A percentile compares a stretch with the other conserved stretches of the same genome.
Evolutionary conservation across 345 rosid genomes (phyloP).

Genomic region (Brassica cretica): DNA sequence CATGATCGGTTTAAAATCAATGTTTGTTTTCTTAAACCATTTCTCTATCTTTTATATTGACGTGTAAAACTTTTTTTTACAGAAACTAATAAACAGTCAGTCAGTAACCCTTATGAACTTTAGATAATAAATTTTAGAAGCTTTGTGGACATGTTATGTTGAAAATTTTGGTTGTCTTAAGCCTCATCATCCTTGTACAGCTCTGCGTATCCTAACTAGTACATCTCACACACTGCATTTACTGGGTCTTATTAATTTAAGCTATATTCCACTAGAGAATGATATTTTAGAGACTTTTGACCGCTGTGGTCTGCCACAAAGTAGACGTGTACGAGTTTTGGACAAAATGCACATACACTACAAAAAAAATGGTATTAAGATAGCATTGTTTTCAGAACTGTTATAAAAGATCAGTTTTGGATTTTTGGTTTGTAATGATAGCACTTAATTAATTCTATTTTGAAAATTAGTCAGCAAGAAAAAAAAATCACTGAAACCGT

Average conservation of each 20-base stretch:
- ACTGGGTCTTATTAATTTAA: not conserved
- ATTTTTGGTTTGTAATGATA: too few species aligned
- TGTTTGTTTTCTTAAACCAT: not conserved
- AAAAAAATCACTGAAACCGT: too few species aligned
- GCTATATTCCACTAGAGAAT: not conserved
- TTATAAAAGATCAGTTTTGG: too few species aligned
- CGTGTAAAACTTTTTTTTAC: not conserved
- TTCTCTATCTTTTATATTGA: too few species aligned
- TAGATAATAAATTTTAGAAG: not conserved
- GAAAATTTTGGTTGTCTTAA: not conserved
- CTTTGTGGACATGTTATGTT: not conserved
- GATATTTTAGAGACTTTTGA: not conserved
- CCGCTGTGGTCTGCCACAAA: slow-evolving; percentile 37
- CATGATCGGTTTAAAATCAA: not conserved
- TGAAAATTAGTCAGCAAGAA: too few species aligned
- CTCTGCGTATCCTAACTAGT: not conserved
- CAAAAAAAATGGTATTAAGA: too few species aligned
- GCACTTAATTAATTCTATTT: too few species aligned
- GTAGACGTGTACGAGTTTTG: slow-evolving; percentile 31
- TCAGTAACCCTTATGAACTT: not conserved
- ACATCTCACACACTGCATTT: not conserved
- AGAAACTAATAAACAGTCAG: not conserved
- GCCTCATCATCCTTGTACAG: not conserved
- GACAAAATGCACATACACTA: slow-evolving; percentile 15
- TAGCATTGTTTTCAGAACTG: too few species aligned